A percentile compares a stretch with the other conserved stretches of the same genome.
Evolutionary conservation across 2,329 filamentous ascomycete genomes (phyloP).

Genomic region (Neodidymelliopsis sp.): DNA sequence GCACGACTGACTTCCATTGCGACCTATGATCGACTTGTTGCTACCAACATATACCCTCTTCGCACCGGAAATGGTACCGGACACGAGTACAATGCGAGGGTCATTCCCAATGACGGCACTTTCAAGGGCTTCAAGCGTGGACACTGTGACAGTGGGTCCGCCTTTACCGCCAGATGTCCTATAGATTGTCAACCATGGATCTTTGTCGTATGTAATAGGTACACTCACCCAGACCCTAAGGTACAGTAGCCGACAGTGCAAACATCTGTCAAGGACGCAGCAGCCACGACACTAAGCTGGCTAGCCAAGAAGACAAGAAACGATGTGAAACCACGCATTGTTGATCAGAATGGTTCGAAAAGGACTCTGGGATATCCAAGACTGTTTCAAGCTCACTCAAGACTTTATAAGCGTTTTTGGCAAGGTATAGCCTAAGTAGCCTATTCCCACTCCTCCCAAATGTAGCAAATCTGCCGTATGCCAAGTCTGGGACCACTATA

Average conservation of each 20-base stretch:
- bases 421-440: neutral
- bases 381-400: neutral
- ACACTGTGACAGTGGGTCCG: slow-evolving; percentile 37
- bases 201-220: neutral
- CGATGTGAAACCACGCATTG: neutral
- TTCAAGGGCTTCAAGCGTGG: slow-evolving; percentile 45
- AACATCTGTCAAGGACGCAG: slow-evolving; percentile 4
- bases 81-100: slow-evolving; percentile 54
- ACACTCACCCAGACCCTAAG: neutral
- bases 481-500: neutral
- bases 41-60: slow-evolving; percentile 52
- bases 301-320: neutral
- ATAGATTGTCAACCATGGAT: neutral
- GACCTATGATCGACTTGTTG: slow-evolving; percentile 57
- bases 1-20: slow-evolving; percentile 6
- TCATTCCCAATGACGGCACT: slow-evolving; percentile 52
- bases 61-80: slow-evolving; percentile 50
- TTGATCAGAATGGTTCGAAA: neutral
- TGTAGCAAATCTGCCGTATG: neutral
- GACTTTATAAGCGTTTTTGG: slow-evolving; percentile 1
- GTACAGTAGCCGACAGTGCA: slow-evolving; percentile 5
- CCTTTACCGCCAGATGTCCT: slow-evolving; percentile 33
- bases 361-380: neutral
- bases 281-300: neutral
- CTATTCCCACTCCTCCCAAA: neutral